Conservation (phyloP, 2,329 filamentous ascomycete species). For the Trichoderma arundinaceum region DNA sequence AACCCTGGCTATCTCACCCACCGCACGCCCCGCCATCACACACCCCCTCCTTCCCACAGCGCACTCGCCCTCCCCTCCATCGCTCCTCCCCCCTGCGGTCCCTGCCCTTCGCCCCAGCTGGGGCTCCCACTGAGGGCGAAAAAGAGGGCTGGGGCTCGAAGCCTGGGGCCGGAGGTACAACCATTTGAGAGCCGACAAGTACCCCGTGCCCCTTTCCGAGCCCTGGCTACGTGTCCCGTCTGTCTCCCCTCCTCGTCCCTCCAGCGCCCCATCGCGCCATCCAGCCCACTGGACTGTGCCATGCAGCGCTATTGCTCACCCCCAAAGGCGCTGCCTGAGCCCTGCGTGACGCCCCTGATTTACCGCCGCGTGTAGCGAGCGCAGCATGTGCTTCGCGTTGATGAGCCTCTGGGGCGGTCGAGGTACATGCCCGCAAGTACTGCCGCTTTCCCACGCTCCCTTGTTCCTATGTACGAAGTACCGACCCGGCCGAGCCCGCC, state of each 20-base stretch:
- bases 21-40: constrained; percentile 11
- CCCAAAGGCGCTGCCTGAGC: constrained; percentile 28
- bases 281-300: constrained; percentile 29
- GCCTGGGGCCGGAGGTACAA: constrained; percentile 33
- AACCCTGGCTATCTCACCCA: constrained; percentile 5
- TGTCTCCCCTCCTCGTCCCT: constrained; percentile 27
- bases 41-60: background rate
- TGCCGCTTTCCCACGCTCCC: constrained; percentile 26
- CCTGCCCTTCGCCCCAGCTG: constrained; percentile 30
- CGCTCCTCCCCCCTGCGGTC: background rate
- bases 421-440: constrained; percentile 34
- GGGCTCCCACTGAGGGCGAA: constrained; percentile 29
- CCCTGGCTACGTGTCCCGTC: constrained; percentile 31
- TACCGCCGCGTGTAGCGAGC: constrained; percentile 38
- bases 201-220: constrained; percentile 32
- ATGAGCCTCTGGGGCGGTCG: constrained; percentile 6
- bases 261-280: constrained; percentile 31
- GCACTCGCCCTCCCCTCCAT: background rate
- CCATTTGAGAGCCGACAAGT: constrained; percentile 33
- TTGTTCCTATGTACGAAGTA: constrained; percentile 33
- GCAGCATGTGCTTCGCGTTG: constrained; percentile 34
- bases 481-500: constrained; percentile 45
- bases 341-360: constrained; percentile 37
- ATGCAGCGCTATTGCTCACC: constrained; percentile 28
- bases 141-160: background rate